Evolutionary conservation across 805 yeast genomes (phyloP).

Genomic region (Ogataea ramenticola): DNA sequence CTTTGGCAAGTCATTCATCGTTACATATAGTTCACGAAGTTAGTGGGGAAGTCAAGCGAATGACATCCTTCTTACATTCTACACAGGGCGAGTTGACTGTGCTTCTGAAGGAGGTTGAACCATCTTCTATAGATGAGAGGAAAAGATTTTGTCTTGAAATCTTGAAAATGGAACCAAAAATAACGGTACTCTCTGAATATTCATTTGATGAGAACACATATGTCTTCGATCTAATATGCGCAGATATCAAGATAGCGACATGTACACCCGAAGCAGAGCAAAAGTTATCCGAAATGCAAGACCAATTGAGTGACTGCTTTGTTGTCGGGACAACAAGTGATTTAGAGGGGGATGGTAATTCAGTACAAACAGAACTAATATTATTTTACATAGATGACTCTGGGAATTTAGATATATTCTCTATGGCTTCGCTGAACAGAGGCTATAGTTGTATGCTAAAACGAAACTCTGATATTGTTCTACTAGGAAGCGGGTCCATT

Average conservation of each 20-base stretch:
- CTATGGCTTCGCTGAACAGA: conserved; percentile 8
- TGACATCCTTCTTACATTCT: no score
- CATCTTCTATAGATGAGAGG: no score
- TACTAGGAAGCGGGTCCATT: not conserved
- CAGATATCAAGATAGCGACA: conserved; percentile 1
- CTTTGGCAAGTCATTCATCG: no score
- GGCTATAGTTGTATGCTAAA: not conserved
- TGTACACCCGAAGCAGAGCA: conserved; percentile 4
- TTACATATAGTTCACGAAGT: not conserved
- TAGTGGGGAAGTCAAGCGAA: no score
- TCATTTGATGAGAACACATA: conserved; percentile 10
- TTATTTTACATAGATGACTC: conserved; percentile 7
- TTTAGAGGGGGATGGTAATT: conserved; percentile 2
- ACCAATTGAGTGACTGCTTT: not conserved
- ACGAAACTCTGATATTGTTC: not conserved
- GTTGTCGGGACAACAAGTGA: not conserved
- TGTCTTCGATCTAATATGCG: conserved; percentile 6
- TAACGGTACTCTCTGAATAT: conserved; percentile 4
- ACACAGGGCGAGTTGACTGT: not conserved
- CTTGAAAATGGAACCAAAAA: not conserved
- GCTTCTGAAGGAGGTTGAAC: no score
- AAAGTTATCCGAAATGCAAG: not conserved
- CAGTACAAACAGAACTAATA: conserved; percentile 6
- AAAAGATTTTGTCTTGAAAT: no score
- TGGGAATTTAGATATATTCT: conserved; percentile 3